These are phyloP conservation scores for Eucalyptus cladocalyx DNA, from an alignment of 345 rosid genomes.

Conservation along the genomic window DNA sequence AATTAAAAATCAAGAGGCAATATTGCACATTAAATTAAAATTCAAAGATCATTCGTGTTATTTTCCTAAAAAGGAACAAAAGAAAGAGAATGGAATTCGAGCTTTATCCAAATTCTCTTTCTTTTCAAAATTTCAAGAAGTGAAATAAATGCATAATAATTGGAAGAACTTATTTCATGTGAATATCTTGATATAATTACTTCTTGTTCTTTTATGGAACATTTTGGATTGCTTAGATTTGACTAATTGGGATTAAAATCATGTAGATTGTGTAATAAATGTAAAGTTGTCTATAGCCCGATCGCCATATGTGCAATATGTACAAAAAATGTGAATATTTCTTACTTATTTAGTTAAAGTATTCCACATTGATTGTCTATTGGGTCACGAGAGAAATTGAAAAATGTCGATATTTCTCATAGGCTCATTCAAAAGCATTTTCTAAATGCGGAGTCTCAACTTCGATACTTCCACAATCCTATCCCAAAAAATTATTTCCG, in stretches of 20 bases:
- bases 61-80: too few relatives aligned
- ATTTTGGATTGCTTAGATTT: not conserved
- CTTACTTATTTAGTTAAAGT: rapidly evolving
- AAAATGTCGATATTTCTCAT: too few relatives aligned
- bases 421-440: not conserved
- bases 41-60: rapidly evolving
- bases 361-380: not conserved
- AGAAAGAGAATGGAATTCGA: not conserved
- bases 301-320: not conserved
- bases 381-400: rapidly evolving
- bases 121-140: too few relatives aligned
- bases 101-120: not conserved
- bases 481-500: rapidly evolving
- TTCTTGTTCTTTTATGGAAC: not conserved
- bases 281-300: not conserved
- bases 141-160: not conserved
- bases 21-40: not conserved
- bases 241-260: not conserved
- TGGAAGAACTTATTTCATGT: not conserved
- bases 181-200: not conserved
- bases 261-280: not conserved
- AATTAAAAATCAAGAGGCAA: not conserved
- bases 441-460: not conserved
- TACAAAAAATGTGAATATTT: not conserved
- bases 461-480: not conserved